Base-by-base conservation (phyloP, 164 flowering plant genomes). In the Macadamia tetraphylla region DNA sequence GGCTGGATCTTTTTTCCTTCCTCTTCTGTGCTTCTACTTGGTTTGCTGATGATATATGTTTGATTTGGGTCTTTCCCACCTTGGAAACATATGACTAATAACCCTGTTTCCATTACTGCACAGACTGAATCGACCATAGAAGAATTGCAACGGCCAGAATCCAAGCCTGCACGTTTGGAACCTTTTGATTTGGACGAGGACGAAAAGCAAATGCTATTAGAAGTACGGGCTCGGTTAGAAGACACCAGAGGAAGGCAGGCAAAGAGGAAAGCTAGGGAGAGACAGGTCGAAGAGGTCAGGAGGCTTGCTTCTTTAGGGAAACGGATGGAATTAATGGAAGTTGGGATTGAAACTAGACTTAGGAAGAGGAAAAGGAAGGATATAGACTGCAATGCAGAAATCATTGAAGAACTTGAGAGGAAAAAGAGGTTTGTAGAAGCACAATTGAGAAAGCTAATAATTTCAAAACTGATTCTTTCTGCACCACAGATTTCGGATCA, bases 101-200 rank as follows among this genome's bases (percentile, higher is more conserved):
- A 43, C 40, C 40, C 40, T 35, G 40, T 62, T 46, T 9, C 9
- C 13, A 11, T 46, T 1, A 46, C 3, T 46, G 65, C 77, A 46
- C 64, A 94, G 98, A 94, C 98, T 65, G 99, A 94, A 75, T 94
- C 97, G 99, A 94, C 99, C 7, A 83, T 97, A 73, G 99, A 94
- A 74, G 99, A 94, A 70, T 74, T 94, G 76, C 92, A 94, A 94
- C 65, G 23, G 23, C 97, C 98, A 0, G 98, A 94, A 61, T 90
- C 98, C 14, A 94, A 92, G 79, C 99, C 99, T 70, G 99, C 97
- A 10, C 90, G 98, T 66, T 97, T 97, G 4, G 98, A 92, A 71
- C 97, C 98, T 65, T 97, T 94, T 71, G 97, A 94, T 70, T 92
- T 94, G 98, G 98, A 94, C 77, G 98, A 94, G 78, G 98, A 94